Base-by-base conservation (phyloP, 192 early-diverging fungal species). In the Entomortierella lignicola region DNA sequence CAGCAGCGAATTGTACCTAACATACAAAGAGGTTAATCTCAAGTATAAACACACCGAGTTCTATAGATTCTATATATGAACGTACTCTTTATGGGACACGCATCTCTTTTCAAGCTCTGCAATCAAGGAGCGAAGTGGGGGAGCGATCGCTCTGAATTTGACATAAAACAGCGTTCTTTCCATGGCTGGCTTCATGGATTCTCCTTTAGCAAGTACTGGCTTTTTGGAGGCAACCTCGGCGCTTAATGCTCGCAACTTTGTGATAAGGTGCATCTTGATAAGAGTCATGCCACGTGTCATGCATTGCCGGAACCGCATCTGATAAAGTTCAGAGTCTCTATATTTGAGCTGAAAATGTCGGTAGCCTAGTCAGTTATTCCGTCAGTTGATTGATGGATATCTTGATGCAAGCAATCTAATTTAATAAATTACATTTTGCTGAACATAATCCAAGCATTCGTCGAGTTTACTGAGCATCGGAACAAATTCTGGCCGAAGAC, bases 221-320 rank as follows among this genome's bases (percentile, higher is more conserved):
- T 89, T 90, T 72, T 92, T 93, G 34, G 83, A 70, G 8, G 55
- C 71, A 13, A 91, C 83, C 31, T 95, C 92, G 23, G 75, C 73
- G 2, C 83, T 85, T 27, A 96, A 72, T 18, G 77, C 81, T 27
- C 93, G 87, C 73, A 97, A 82, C 4, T 84, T 85, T 34, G 87
- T 88, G 29, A 96, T 90, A 65, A 92, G 89, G 60, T 95, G 86
- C 87, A 95, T 92, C 71, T 98, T 98, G 75, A 99, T 96, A 39
- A 98, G 82, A 23, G 96, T 91, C 81, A 99, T 90, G 8, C 92
- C 94, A 29, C 94, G 90, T n/a, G 95, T 96, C 84, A 97, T 92
- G 80, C 96, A 97, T 70, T 98, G 96, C 21, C 93, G 85, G 75
- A 96, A 98, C 23, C 96, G 87, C 93, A 97, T 94, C 34, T 92